A percentile compares a stretch with the other conserved stretches of the same genome.
Evolutionary conservation across 2,329 filamentous ascomycete genomes (phyloP).

Genomic region (Epicoccum sorghinum): DNA sequence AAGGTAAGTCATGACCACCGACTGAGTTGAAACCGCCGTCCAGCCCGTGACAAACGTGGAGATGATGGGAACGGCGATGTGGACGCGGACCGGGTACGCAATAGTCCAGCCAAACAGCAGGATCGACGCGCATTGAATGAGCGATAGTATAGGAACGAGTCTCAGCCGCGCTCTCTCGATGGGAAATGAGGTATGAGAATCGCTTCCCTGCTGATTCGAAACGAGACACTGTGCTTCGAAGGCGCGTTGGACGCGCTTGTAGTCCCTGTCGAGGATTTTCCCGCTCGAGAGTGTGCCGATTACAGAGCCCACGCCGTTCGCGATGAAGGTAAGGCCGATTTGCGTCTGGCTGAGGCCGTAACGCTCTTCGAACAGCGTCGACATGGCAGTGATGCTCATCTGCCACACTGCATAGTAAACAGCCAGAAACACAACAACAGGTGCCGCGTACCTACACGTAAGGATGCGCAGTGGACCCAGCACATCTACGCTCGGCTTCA

Average conservation of each 20-base stretch:
- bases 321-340: slow-evolving; percentile 52
- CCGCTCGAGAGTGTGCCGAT: slow-evolving; percentile 57
- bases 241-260: slow-evolving; percentile 38
- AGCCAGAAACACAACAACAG: not conserved
- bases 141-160: not conserved
- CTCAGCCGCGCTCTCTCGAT: not conserved
- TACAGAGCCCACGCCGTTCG: slow-evolving; percentile 60
- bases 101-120: not conserved
- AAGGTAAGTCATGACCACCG: not conserved
- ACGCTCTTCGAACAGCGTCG: slow-evolving; percentile 20
- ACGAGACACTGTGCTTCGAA: not conserved
- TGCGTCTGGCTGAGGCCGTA: slow-evolving; percentile 13
- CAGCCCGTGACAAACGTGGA: not conserved
- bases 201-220: not conserved
- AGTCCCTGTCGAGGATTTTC: slow-evolving; percentile 58
- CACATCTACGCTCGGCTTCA: not conserved
- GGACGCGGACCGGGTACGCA: not conserved
- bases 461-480: not conserved
- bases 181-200: not conserved
- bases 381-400: not conserved
- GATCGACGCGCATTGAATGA: not conserved
- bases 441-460: not conserved
- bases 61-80: not conserved
- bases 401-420: not conserved
- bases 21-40: not conserved